Evolutionary conservation across 1,284 basidiomycete species (phyloP), one percentile per base, ranked within the genome.

Genomic region (Ustilago vetiveriae): DNA sequence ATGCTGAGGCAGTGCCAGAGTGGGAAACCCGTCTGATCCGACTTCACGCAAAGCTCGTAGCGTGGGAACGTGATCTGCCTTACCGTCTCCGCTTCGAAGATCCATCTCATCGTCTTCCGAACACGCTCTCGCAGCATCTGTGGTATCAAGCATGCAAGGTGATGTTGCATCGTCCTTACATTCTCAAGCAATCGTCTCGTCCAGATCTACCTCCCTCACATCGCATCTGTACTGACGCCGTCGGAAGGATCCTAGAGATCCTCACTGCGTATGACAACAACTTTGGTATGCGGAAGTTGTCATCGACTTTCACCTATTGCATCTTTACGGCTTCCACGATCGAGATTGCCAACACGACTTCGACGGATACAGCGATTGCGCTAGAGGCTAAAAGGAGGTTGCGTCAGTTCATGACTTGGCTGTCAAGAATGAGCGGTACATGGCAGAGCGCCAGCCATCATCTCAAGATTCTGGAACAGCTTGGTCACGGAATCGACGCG

Each of bases 301-400:
- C 67, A 2, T 65, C 64, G 33, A 68, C 71, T 3, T 48, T 74
- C 29, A 65, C 70, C 14, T 78, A 71, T 54, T 71, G 63, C 54
- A 60, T 78, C 36, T 78, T 76, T 26, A 78, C 66, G 2, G 68
- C 74, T 7, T 64, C 64, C 3, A 76, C 75, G 16, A 74, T 78
- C 53, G 67, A 69, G 46, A 56, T 78, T 30, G 74, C 68, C 37
- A 76, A 78, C 35, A 75, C 72, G 13, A 78, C 74, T 4, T 72
- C 68, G 23, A 59, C 49, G 9, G 72, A 78, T 24, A 43, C 51
- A 3, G 30, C 19, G 14, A 46, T 56, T 6, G 70, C 60, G 19
- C 6, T 30, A 8, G 66, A 68, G 39, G 75, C 75, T 4, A 75
- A 77, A 41, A 30, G 67, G n/a, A 48, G 68, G 33, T 43, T 74